Conservation (phyloP, 257 asterid species). For the Perilla frutescens region DNA sequence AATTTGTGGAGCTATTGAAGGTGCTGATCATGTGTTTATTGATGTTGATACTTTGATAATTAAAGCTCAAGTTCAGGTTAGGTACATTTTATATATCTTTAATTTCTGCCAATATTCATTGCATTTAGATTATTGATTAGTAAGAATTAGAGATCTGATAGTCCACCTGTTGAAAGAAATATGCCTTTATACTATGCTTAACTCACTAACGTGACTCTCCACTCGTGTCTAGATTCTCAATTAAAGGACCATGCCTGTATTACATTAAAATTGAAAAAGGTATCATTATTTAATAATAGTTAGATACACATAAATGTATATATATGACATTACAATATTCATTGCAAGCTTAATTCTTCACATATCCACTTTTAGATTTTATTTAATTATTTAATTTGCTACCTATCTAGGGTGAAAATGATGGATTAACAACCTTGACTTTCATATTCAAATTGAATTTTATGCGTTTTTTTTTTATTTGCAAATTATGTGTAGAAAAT, state of each 20-base stretch:
- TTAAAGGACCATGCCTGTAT: background rate
- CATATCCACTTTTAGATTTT: no score
- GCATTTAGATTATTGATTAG: background rate
- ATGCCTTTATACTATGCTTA: background rate
- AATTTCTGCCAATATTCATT: background rate
- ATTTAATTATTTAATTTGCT: no score
- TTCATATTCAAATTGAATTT: no score
- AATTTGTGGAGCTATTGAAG: no score
- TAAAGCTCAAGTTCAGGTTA: slow-evolving; percentile 97
- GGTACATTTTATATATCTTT: slow-evolving; percentile 50
- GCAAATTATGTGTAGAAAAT: no score
- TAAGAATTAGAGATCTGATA: background rate
- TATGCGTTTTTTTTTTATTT: no score
- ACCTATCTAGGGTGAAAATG: no score
- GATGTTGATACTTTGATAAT: slow-evolving; percentile 85
- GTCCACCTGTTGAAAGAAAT: background rate
- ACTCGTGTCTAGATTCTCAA: background rate
- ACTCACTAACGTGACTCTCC: background rate
- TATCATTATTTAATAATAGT: no score
- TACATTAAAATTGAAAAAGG: slow-evolving; percentile 25
- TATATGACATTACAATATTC: no score
- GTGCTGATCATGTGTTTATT: slow-evolving; percentile 86
- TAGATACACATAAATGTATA: no score
- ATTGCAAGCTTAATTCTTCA: no score
- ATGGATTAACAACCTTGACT: no score